Conservation (phyloP, 176 grass and related monocot genomes). For the Melocanna baccifera region DNA sequence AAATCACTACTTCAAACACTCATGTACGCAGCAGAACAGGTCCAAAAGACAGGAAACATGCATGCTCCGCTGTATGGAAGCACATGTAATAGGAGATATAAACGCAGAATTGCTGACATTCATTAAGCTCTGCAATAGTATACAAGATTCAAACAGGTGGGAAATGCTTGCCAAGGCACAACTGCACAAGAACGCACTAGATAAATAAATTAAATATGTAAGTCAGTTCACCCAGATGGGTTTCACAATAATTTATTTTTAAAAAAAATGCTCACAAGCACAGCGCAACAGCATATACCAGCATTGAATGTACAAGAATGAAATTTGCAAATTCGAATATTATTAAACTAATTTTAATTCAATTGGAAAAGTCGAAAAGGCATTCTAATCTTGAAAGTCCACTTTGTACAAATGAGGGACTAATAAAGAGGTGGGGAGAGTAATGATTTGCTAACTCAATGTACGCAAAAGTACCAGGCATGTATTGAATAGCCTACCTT, state of each 20-base stretch:
- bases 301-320: neutral
- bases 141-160: conserved; percentile 7
- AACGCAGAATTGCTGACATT: neutral
- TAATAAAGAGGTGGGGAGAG: conserved; percentile 4
- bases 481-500: conserved; percentile 62
- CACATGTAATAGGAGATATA: neutral
- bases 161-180: neutral
- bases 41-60: conserved; percentile 4
- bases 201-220: neutral
- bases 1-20: neutral
- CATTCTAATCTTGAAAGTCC: neutral
- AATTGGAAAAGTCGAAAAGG: neutral
- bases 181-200: neutral
- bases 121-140: neutral
- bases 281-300: neutral
- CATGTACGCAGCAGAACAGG: neutral
- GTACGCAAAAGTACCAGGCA: conserved; percentile 1
- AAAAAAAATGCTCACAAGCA: neutral
- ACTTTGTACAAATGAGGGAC: conserved; percentile 3
- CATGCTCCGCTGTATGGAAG: neutral
- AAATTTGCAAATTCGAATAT: neutral
- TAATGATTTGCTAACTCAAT: neutral
- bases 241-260: neutral
- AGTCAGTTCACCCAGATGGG: neutral
- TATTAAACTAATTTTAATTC: neutral